A percentile compares a stretch with the other conserved stretches of the same genome.
phyloP scores from a whole-genome alignment of 2,329 filamentous ascomycete species.

The Monosporascus sp. region DNA sequence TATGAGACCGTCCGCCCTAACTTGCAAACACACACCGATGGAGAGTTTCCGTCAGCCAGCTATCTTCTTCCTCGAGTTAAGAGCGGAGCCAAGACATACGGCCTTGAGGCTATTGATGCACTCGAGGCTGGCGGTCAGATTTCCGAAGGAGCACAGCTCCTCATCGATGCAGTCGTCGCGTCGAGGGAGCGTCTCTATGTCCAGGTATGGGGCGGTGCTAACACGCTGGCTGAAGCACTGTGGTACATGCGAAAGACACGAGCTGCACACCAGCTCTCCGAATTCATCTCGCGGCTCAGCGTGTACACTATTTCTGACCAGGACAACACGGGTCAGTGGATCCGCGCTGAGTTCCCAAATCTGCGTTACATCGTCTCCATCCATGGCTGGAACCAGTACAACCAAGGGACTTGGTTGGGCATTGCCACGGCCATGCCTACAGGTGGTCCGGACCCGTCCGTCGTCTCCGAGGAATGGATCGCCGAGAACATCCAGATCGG shows the following conservation, averaged over 20 bases:
- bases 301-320: constrained; percentile 47
- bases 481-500: constrained; percentile 47
- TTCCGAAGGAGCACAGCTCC: constrained; percentile 32
- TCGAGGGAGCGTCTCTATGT: constrained; percentile 36
- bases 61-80: constrained; percentile 9
- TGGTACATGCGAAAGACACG: constrained; percentile 29
- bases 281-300: constrained; percentile 22
- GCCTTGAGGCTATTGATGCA: constrained; percentile 28
- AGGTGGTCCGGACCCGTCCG: constrained; percentile 39
- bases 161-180: constrained; percentile 18
- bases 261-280: constrained; percentile 24
- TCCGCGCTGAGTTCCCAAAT: constrained; percentile 41
- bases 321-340: constrained; percentile 44
- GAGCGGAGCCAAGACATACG: constrained; percentile 14
- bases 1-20: constrained; percentile 31
- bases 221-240: constrained; percentile 37
- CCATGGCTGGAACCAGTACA: constrained; percentile 37
- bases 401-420: not conserved
- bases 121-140: constrained; percentile 11
- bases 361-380: constrained; percentile 43
- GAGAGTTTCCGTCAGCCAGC: constrained; percentile 25
- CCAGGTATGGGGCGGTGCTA: constrained; percentile 41
- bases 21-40: constrained; percentile 32
- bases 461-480: constrained; percentile 46
- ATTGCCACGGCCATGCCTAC: constrained; percentile 13